These are phyloP conservation scores for Talaromyces rugulosus DNA, from an alignment of 2,329 filamentous ascomycete species.

Conservation along the genomic window DNA sequence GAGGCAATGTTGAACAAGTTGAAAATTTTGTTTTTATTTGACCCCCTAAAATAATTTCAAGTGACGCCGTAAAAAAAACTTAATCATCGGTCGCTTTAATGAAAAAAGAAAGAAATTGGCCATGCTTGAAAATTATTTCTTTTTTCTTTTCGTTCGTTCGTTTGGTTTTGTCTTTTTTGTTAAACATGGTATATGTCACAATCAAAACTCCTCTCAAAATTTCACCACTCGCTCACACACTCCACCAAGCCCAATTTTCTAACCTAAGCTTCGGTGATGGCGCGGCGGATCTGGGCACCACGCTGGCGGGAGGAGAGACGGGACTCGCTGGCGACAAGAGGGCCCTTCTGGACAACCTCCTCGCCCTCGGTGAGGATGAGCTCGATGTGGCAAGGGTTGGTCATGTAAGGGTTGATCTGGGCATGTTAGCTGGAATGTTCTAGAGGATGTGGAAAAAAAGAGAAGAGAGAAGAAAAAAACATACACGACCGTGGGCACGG, in stretches of 20 bases:
- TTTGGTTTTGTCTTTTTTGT: not conserved
- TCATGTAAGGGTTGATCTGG: constrained; percentile 99
- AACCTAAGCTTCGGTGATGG: constrained; percentile 54
- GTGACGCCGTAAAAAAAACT: not conserved
- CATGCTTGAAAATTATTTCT: not conserved
- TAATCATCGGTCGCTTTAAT: not conserved
- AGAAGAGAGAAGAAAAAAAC: constrained; percentile 40
- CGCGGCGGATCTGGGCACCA: constrained; percentile 61
- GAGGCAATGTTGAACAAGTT: not conserved
- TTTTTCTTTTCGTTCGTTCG: not conserved
- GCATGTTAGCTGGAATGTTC: not conserved
- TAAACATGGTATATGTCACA: constrained; percentile 1
- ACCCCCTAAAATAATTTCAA: constrained; percentile 1
- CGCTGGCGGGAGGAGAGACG: constrained; percentile 91
- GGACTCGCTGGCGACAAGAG: constrained; percentile 60
- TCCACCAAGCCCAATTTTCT: not conserved
- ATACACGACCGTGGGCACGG: constrained; percentile 99
- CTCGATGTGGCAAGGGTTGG: constrained; percentile 99
- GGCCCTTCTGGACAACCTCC: constrained; percentile 90
- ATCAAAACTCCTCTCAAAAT: not conserved
- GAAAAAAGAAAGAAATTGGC: not conserved
- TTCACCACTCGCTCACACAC: too few relatives aligned
- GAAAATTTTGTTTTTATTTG: not conserved
- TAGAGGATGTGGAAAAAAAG: not conserved
- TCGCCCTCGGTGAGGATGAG: constrained; percentile 97